These are phyloP conservation scores for Hyaloscypha bicolor DNA, from an alignment of 495 filamentous ascomycete species.

Conservation along the genomic window DNA sequence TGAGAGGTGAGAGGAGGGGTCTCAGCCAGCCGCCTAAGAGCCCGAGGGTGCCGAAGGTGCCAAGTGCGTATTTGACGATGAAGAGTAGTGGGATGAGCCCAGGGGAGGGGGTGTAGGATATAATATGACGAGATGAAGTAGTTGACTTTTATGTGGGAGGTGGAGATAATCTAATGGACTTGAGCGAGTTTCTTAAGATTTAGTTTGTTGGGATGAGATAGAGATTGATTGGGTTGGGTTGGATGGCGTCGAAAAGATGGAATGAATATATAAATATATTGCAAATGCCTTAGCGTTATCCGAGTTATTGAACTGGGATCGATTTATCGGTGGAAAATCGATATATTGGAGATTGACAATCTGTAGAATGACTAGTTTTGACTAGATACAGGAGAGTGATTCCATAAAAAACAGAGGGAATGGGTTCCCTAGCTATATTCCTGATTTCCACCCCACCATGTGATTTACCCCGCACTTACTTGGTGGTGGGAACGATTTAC, in stretches of 20 bases:
- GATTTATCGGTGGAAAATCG: too few relatives aligned
- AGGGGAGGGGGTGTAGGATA: slow-evolving; percentile 6
- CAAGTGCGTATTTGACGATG: slow-evolving; percentile 51
- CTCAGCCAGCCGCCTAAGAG: slow-evolving; percentile 43
- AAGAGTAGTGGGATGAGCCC: slow-evolving; percentile 16
- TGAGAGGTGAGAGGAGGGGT: slow-evolving; percentile 50
- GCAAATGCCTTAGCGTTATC: background rate
- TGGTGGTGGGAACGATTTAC: too few relatives aligned
- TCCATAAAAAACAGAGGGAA: too few relatives aligned
- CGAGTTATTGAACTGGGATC: too few relatives aligned
- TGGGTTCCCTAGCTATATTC: too few relatives aligned
- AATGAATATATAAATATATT: background rate
- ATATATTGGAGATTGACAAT: too few relatives aligned
- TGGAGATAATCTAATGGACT: background rate
- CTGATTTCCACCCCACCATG: too few relatives aligned
- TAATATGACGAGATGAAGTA: background rate
- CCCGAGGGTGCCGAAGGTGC: slow-evolving; percentile 67
- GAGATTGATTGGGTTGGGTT: background rate
- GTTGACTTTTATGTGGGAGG: background rate
- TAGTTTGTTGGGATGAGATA: background rate
- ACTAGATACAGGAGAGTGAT: too few relatives aligned
- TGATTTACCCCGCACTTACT: too few relatives aligned
- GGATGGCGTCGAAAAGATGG: background rate
- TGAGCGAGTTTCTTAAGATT: background rate
- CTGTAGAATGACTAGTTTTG: too few relatives aligned